These are phyloP conservation scores for Globisporangium cystogenes DNA, from an alignment of 352 stramenopile species.

Conservation along the genomic window DNA sequence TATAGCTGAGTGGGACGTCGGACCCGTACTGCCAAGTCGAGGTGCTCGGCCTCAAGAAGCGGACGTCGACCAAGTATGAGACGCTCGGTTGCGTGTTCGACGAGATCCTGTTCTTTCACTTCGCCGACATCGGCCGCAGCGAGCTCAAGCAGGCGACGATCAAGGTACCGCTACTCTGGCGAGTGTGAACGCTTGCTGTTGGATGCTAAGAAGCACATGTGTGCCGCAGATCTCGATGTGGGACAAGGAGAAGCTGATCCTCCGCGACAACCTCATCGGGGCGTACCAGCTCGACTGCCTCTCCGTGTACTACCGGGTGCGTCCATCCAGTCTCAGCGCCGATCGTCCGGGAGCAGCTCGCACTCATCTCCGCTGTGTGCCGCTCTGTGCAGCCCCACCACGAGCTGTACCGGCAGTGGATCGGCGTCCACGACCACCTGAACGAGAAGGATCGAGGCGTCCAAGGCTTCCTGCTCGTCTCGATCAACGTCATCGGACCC, in stretches of 20 bases:
- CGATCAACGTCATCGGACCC: conserved; percentile 63
- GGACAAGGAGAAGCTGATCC: conserved; percentile 54
- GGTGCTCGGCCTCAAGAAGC: conserved; percentile 63
- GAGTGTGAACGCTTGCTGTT: background rate
- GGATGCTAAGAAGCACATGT: too few species aligned
- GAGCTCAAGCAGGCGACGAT: conserved; percentile 64
- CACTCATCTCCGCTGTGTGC: background rate
- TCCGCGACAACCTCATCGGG: conserved; percentile 82
- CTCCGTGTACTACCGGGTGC: conserved; percentile 63
- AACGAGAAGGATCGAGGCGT: conserved; percentile 79
- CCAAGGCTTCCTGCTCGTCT: conserved; percentile 74
- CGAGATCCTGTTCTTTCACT: conserved; percentile 89
- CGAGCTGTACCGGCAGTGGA: conserved; percentile 88
- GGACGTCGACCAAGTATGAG: conserved; percentile 72
- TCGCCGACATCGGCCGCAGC: conserved; percentile 72
- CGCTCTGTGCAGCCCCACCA: conserved; percentile 45
- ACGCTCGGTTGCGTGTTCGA: conserved; percentile 88
- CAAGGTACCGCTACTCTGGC: conserved; percentile 30
- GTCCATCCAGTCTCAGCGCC: background rate
- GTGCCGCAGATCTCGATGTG: conserved; percentile 51
- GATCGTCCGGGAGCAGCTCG: background rate
- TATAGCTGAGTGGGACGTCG: conserved; percentile 75
- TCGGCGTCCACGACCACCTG: conserved; percentile 87
- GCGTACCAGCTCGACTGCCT: conserved; percentile 80
- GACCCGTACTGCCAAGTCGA: conserved; percentile 87